Percentiles rank a stretch among this genome's conserved stretches.
phyloP scores from a whole-genome alignment of 495 filamentous ascomycete species.

The Staphylotrichum longicolle region DNA sequence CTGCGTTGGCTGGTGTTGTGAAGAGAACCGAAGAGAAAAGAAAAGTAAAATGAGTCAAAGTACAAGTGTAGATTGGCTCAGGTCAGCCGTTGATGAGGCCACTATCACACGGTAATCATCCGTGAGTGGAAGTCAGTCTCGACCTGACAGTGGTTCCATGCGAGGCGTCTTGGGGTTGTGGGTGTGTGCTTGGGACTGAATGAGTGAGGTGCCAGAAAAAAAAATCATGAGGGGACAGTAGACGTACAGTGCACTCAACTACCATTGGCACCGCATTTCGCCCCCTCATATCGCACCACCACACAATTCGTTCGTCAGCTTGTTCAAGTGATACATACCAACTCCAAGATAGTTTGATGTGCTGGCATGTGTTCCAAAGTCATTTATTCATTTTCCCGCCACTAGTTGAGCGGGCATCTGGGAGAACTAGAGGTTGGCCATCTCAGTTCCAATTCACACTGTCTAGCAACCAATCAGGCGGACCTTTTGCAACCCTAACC shows the following conservation, averaged over 20 bases:
- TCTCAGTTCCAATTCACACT: not conserved
- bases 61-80: not conserved
- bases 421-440: too few relatives aligned
- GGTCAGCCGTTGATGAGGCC: not conserved
- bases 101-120: not conserved
- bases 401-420: too few relatives aligned
- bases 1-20: too few relatives aligned
- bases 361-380: too few relatives aligned
- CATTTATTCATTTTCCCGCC: too few relatives aligned
- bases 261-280: too few relatives aligned
- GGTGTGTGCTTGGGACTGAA: not conserved
- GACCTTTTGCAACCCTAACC: constrained; percentile 1
- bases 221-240: constrained; percentile 5
- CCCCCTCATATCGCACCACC: too few relatives aligned
- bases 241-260: not conserved
- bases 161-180: not conserved
- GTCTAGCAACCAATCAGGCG: not conserved
- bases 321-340: too few relatives aligned
- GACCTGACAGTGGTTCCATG: not conserved
- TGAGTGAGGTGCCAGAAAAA: not conserved
- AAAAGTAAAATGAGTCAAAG: not conserved
- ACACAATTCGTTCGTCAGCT: too few relatives aligned
- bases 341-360: too few relatives aligned
- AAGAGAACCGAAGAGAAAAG: not conserved
- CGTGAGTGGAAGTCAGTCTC: not conserved